Conservation (phyloP, 176 grass and related monocot genomes). For the Carex littledalei region DNA sequence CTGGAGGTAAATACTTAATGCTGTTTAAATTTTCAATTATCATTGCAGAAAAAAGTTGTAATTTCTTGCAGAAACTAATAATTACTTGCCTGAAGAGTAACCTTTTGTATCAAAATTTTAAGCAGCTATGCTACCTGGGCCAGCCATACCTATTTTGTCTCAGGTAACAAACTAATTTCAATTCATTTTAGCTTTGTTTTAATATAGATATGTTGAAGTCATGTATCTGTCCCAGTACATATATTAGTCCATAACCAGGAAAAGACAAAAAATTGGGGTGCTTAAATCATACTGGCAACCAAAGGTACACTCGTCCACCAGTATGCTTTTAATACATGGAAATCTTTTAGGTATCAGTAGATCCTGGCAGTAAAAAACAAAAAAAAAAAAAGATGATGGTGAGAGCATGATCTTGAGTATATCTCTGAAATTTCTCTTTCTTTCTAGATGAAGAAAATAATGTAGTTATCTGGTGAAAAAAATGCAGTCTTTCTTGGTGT, state of each 20-base stretch:
- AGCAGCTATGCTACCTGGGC: conserved; percentile 86
- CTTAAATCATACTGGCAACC: background rate
- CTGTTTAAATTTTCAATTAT: background rate
- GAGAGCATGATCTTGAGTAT: background rate
- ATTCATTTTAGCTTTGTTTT: background rate
- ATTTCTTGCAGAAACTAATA: background rate
- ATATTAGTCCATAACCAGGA: background rate
- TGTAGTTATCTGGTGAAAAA: background rate
- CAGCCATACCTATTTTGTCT: conserved; percentile 88
- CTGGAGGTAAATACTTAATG: conserved; percentile 45
- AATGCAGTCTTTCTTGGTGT: conserved; percentile 91
- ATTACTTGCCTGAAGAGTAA: background rate
- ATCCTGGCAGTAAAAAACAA: background rate
- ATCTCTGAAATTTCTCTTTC: background rate
- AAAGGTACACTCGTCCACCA: background rate
- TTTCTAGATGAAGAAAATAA: background rate
- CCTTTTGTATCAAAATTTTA: conserved; percentile 11
- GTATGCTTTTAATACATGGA: background rate
- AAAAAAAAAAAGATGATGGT: background rate
- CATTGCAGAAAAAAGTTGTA: background rate
- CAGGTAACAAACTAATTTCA: conserved; percentile 47
- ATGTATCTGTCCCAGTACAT: background rate
- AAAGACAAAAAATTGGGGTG: background rate
- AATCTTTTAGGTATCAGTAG: background rate
- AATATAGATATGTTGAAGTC: background rate